Base-by-base conservation (phyloP, 257 asterid species). In the Knoxia roxburghii region DNA sequence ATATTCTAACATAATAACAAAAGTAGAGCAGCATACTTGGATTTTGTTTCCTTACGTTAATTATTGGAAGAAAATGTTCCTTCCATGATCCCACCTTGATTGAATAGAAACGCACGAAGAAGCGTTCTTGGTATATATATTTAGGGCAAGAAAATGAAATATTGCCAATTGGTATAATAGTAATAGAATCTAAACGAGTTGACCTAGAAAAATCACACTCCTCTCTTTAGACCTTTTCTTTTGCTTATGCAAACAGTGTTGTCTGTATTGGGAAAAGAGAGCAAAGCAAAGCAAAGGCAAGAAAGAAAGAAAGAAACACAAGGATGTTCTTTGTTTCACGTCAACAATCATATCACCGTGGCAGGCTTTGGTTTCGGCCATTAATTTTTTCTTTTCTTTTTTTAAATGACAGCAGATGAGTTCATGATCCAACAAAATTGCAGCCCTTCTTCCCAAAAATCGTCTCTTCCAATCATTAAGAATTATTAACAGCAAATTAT, bases 301-400 rank as follows among this genome's bases (percentile, higher is more conserved):
- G n/a, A n/a, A n/a, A n/a, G n/a, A n/a, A n/a, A n/a, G n/a, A n/a
- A n/a, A 39, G 66, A 63, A 56, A 65, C 78, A 78, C 63, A 60
- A 69, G 78, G 70, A 70, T 79, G 73, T 71, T 78, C 80, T 62
- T 63, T 78, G 71, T 78, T 37, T 82, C 70, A 80, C 79, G 76
- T 79, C 83, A 73, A 74, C 85, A 75, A 66, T 78, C 81, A 83
- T 83, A 71, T 77, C 77, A 43, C 61, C 57, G 71, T 68, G 57
- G 80, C 43, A 77, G 32, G 43, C 69, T 75, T 75, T 68, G 68
- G 65, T 75, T 77, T 59, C 61, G 30, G 50, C 21, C 68, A 75
- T 49, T 56, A 58, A 11, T 70, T 48, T 54, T 54, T 37, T 20
- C 20, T 24, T 7, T n/a, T 49, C 32, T 45, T 48, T 48, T 14